These are phyloP conservation scores for Pseudocercospora musae DNA, from an alignment of 2,329 filamentous ascomycete species.

Conservation along the genomic window DNA sequence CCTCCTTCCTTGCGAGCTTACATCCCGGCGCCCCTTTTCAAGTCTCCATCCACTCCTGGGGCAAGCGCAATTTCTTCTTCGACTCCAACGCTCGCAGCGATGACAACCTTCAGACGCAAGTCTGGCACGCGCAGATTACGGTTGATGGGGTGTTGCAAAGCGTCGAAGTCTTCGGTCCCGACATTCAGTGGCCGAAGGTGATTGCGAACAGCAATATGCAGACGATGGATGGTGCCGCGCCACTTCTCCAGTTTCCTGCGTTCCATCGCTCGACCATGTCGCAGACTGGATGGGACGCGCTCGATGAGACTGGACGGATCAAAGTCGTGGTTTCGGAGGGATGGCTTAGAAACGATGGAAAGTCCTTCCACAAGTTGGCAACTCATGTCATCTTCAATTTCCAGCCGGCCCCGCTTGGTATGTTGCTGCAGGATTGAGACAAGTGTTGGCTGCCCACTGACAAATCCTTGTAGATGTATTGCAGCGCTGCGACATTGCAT, in stretches of 20 bases:
- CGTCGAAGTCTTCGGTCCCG: slow-evolving; percentile 56
- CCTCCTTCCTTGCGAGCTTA: slow-evolving; percentile 68
- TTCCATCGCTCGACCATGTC: slow-evolving; percentile 68
- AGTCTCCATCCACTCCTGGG: slow-evolving; percentile 74
- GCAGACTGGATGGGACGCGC: slow-evolving; percentile 68
- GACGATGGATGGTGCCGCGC: slow-evolving; percentile 32
- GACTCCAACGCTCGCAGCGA: background rate
- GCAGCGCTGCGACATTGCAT: slow-evolving; percentile 70
- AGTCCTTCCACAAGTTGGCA: slow-evolving; percentile 60
- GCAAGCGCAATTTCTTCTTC: slow-evolving; percentile 45
- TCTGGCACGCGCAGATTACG: slow-evolving; percentile 57
- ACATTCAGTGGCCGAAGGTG: slow-evolving; percentile 50
- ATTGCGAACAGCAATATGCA: slow-evolving; percentile 9
- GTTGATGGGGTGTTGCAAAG: slow-evolving; percentile 57
- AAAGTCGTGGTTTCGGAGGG: slow-evolving; percentile 74
- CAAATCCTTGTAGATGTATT: slow-evolving; percentile 59
- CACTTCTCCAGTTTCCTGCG: slow-evolving; percentile 63
- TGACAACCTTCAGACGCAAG: slow-evolving; percentile 4
- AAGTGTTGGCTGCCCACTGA: slow-evolving; percentile 1
- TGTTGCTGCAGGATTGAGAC: slow-evolving; percentile 25
- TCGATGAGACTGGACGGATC: slow-evolving; percentile 70
- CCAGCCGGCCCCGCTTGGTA: slow-evolving; percentile 77
- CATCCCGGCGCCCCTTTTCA: slow-evolving; percentile 58
- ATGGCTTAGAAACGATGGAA: slow-evolving; percentile 39
- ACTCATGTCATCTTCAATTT: slow-evolving; percentile 78